These are phyloP conservation scores for Aureobasidium sp. DNA, from an alignment of 2,329 filamentous ascomycete species.

Conservation along the genomic window DNA sequence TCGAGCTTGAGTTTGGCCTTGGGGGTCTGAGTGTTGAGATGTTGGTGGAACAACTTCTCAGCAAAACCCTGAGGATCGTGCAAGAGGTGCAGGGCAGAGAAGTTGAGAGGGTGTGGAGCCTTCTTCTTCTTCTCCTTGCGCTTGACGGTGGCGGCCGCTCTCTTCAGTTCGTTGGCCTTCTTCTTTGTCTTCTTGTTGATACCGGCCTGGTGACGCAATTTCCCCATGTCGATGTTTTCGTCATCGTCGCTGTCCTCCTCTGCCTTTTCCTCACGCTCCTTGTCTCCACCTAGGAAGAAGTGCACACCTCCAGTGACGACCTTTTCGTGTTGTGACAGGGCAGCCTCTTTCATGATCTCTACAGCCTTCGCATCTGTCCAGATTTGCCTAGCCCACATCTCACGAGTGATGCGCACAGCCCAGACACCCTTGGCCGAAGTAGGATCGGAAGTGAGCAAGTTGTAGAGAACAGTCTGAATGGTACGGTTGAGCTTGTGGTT, in stretches of 20 bases:
- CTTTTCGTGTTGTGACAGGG: conserved; percentile 84
- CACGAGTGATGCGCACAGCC: conserved; percentile 90
- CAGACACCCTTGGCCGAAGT: conserved; percentile 81
- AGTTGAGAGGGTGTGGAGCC: conserved; percentile 82
- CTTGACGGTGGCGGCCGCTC: conserved; percentile 74
- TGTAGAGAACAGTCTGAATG: conserved; percentile 88
- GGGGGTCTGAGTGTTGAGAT: conserved; percentile 63
- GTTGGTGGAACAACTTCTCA: conserved; percentile 81
- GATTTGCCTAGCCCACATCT: conserved; percentile 92
- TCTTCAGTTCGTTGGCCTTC: conserved; percentile 67
- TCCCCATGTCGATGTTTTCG: conserved; percentile 63
- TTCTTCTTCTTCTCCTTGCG: conserved; percentile 79
- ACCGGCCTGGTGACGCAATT: conserved; percentile 72
- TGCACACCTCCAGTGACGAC: conserved; percentile 78
- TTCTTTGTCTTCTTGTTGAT: conserved; percentile 98
- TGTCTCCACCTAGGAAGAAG: conserved; percentile 94
- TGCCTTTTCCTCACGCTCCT: conserved; percentile 78
- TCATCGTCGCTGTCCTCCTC: conserved; percentile 85
- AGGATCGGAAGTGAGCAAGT: conserved; percentile 78
- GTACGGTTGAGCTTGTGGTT: conserved; percentile 92
- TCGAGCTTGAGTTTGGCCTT: conserved; percentile 81
- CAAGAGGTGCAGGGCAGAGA: conserved; percentile 86
- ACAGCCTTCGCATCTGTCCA: conserved; percentile 93
- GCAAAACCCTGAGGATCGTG: conserved; percentile 93
- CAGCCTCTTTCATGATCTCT: conserved; percentile 96